A percentile compares a stretch with the other conserved stretches of the same genome.
These are phyloP conservation scores for Hypoxylon lenormandii DNA, from an alignment of 495 filamentous ascomycete genomes.

Conservation along the genomic window DNA sequence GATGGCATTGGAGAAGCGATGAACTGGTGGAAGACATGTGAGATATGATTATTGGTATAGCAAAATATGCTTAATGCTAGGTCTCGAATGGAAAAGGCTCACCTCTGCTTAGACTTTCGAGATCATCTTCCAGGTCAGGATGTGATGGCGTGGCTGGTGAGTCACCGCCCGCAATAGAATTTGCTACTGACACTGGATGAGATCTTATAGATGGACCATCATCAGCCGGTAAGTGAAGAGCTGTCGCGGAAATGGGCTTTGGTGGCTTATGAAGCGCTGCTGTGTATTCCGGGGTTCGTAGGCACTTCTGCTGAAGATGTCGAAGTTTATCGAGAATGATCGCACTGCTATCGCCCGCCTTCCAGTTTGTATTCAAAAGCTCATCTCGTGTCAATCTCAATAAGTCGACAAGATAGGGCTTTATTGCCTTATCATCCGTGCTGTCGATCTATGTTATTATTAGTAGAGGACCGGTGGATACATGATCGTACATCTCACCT, in stretches of 20 bases:
- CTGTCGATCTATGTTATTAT: constrained; percentile 16
- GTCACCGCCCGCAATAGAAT: constrained; percentile 62
- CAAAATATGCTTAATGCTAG: constrained; percentile 62
- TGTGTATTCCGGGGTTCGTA: constrained; percentile 23
- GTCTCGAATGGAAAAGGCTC: constrained; percentile 52
- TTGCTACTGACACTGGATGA: constrained; percentile 63
- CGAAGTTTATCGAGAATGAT: constrained; percentile 24
- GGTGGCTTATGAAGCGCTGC: constrained; percentile 10
- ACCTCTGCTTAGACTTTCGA: constrained; percentile 61
- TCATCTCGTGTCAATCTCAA: constrained; percentile 7
- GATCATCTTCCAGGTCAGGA: constrained; percentile 61
- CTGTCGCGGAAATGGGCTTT: background rate
- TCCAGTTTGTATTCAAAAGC: constrained; percentile 20
- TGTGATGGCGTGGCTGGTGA: constrained; percentile 67
- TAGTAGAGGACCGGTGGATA: constrained; percentile 1
- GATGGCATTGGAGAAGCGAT: constrained; percentile 65
- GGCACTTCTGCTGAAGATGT: constrained; percentile 15
- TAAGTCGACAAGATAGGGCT: constrained; percentile 8
- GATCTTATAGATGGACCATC: constrained; percentile 49
- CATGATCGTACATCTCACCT: background rate
- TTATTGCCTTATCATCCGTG: background rate
- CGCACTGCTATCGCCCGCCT: constrained; percentile 16
- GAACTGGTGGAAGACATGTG: constrained; percentile 55
- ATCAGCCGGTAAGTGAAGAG: background rate
- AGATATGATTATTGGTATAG: constrained; percentile 50